phyloP scores from a whole-genome alignment of 495 filamentous ascomycete genomes.

The Cenococcum geophilum region DNA sequence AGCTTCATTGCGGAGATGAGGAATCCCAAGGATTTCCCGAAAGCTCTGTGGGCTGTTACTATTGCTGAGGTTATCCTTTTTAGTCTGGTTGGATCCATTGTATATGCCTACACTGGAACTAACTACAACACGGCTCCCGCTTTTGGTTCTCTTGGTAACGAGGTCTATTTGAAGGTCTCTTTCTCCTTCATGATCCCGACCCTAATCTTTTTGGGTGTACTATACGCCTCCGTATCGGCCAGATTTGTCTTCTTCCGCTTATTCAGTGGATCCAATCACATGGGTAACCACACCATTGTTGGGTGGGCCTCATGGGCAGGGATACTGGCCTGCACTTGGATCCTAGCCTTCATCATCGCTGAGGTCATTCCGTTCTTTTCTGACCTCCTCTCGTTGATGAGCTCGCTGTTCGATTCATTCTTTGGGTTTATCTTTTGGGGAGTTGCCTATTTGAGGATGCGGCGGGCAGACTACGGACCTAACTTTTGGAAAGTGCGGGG shows the following conservation, averaged over 20 bases:
- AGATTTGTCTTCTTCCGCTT: constrained; percentile 81
- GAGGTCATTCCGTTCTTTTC: constrained; percentile 90
- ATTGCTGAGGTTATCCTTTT: constrained; percentile 80
- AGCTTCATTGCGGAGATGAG: constrained; percentile 92
- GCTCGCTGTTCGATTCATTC: constrained; percentile 84
- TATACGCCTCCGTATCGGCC: constrained; percentile 81
- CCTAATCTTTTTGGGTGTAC: constrained; percentile 78
- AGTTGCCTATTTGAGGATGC: constrained; percentile 78
- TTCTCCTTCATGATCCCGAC: constrained; percentile 94
- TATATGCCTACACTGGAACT: constrained; percentile 77
- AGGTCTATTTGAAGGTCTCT: constrained; percentile 68
- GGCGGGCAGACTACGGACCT: constrained; percentile 58
- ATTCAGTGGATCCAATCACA: constrained; percentile 70
- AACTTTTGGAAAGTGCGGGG: constrained; percentile 54
- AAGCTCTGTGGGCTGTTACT: constrained; percentile 80
- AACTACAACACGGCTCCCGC: constrained; percentile 77
- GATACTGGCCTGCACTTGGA: constrained; percentile 69
- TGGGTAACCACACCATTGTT: constrained; percentile 68
- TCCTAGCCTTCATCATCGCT: constrained; percentile 74
- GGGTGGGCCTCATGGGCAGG: constrained; percentile 73
- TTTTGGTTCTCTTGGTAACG: constrained; percentile 69
- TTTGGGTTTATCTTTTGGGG: constrained; percentile 96
- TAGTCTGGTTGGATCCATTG: constrained; percentile 63
- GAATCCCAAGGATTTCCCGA: constrained; percentile 79
- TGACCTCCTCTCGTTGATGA: constrained; percentile 77